Base-by-base conservation (phyloP, 495 filamentous ascomycete genomes). In the Parathielavia appendiculata region DNA sequence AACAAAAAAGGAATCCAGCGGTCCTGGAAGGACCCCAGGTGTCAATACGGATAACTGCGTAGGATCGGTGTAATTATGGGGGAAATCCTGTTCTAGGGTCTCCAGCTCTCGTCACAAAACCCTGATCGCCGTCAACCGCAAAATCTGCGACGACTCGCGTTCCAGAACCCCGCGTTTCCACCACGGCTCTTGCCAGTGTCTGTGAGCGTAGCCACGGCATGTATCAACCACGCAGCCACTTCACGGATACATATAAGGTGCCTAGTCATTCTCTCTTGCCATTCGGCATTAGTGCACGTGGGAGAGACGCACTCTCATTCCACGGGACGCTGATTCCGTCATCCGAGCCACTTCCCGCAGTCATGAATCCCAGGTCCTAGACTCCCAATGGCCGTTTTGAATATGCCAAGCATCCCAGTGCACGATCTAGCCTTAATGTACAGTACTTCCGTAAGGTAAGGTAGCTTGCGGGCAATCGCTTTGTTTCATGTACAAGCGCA, bases 111-210 rank as follows among this genome's bases (percentile, higher is more conserved):
- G 40, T 16, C 36, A 30, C 30, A 58, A 56, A 63, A 57, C 60
- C 66, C 30, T 59, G 66, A 70, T 70, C 66, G 59, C 60, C 62
- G 58, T 26, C 61, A 46, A 63, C 61, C 63, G 45, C 58, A 60
- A 59, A 59, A 26, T 56, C 65, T 72, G 64, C 56, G 52, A 72
- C 70, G 63, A 30, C 39, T 57, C 58, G 48, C 58, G 68, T 72
- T 69, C 59, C 70, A 72, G 57, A 60, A 63, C 43, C 41, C 36
- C n/a, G 40, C 44, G 58, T 61, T 60, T 64, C 53, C 30, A 26
- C 26, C 53, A 62, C 66, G 63, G 68, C 58, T 61, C 54, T 16
- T 23, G 17, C 12, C 40, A 32, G 52, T 67, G 64, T 65, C 66
- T 58, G 69, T 62, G 64, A 71, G 57, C 52, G 45, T 40, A 56